Percentiles rank a stretch among this genome's conserved stretches.
Evolutionary conservation across 768 basidiomycete genomes (phyloP).

Genomic region (Tricholoma saponaceum): DNA sequence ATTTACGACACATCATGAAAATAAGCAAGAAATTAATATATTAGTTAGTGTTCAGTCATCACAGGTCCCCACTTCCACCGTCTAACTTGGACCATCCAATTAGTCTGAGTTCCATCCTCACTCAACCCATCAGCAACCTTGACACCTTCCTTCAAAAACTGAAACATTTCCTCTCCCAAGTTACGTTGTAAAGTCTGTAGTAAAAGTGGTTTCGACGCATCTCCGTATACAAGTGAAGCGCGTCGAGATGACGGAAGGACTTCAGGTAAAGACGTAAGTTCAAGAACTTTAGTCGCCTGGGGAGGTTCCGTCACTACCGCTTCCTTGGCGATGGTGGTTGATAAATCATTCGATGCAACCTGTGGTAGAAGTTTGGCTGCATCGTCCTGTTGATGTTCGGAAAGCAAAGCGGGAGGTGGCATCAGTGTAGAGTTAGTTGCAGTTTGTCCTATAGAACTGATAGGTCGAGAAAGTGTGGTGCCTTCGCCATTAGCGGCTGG

Average conservation of each 20-base stretch:
- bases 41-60: not conserved
- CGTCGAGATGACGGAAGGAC: constrained; percentile 1
- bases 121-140: constrained; percentile 24
- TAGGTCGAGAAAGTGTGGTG: not conserved
- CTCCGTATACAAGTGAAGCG: constrained; percentile 7
- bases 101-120: constrained; percentile 19
- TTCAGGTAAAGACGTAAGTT: not conserved
- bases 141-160: constrained; percentile 35
- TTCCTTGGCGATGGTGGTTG: not conserved
- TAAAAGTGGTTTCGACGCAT: constrained; percentile 18
- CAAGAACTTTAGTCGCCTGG: not conserved
- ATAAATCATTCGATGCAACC: not conserved
- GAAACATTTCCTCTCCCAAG: constrained; percentile 31
- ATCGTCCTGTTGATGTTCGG: not conserved
- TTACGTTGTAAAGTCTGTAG: constrained; percentile 35
- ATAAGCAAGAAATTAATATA: not conserved
- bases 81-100: constrained; percentile 38
- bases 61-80: constrained; percentile 37
- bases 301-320: not conserved
- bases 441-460: not conserved
- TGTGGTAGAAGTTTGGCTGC: not conserved
- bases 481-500: not conserved
- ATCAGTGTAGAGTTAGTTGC: not conserved
- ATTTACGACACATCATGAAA: no score
- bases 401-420: not conserved